Percentiles rank a stretch among this genome's conserved stretches.
These are phyloP conservation scores for Xylaria longipes DNA, from an alignment of 495 filamentous ascomycete genomes.

Conservation along the genomic window DNA sequence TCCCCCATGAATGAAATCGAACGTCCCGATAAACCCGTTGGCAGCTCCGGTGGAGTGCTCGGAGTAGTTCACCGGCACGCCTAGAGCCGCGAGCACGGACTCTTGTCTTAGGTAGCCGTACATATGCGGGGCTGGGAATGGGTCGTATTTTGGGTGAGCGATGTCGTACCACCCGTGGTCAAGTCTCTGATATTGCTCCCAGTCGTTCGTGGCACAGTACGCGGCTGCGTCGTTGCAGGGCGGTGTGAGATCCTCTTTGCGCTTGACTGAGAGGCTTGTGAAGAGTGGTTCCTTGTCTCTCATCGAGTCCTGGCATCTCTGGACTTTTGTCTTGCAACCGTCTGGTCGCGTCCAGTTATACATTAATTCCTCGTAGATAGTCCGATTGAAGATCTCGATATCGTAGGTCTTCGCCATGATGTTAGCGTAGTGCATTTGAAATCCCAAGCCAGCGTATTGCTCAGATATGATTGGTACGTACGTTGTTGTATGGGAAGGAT, in stretches of 20 bases:
- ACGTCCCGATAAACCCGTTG: conserved; percentile 57
- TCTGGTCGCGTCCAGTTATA: conserved; percentile 53
- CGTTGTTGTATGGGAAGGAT: conserved; percentile 16
- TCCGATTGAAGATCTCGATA: conserved; percentile 61
- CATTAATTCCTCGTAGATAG: conserved; percentile 40
- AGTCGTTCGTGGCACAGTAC: conserved; percentile 55
- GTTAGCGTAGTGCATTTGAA: neutral
- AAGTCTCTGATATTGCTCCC: conserved; percentile 51
- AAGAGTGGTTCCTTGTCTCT: conserved; percentile 44
- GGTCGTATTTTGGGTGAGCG: conserved; percentile 54
- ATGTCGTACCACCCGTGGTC: conserved; percentile 71
- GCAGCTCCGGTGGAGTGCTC: conserved; percentile 57
- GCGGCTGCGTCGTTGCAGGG: conserved; percentile 56
- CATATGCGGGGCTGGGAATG: conserved; percentile 69
- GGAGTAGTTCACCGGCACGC: conserved; percentile 72
- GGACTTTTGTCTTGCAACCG: conserved; percentile 45
- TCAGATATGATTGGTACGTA: neutral
- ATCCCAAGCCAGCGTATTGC: neutral
- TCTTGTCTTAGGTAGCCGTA: conserved; percentile 69
- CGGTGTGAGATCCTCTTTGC: conserved; percentile 33
- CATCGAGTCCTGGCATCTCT: conserved; percentile 43
- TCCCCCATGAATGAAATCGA: conserved; percentile 56
- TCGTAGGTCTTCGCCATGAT: conserved; percentile 64
- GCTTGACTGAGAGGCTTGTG: conserved; percentile 31
- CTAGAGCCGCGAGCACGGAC: conserved; percentile 67